These are phyloP conservation scores for Gilbertella persicaria DNA, from an alignment of 371 early-diverging fungal genomes.

Conservation along the genomic window DNA sequence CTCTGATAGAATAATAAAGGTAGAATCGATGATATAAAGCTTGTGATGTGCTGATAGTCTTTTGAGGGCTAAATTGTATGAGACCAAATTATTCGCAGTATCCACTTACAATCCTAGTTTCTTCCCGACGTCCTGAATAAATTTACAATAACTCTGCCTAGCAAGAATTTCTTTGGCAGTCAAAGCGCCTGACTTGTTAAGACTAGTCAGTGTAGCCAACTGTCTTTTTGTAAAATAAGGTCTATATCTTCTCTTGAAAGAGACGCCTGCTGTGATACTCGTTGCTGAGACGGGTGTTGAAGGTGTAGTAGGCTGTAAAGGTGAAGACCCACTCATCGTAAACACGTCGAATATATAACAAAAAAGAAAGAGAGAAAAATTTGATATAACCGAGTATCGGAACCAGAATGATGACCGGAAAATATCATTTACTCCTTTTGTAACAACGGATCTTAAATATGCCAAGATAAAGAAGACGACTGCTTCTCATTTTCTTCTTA, in stretches of 20 bases:
- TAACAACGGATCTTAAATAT: background rate
- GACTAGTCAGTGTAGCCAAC: slow-evolving; percentile 29
- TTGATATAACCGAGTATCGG: too few species aligned
- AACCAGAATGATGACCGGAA: too few species aligned
- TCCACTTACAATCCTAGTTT: slow-evolving; percentile 49
- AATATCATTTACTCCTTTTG: too few species aligned
- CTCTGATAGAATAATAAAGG: slow-evolving; percentile 60
- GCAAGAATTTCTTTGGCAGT: slow-evolving; percentile 31
- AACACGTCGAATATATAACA: background rate
- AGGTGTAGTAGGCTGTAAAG: slow-evolving; percentile 25
- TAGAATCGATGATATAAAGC: slow-evolving; percentile 72
- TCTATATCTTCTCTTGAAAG: slow-evolving; percentile 38
- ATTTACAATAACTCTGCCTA: slow-evolving; percentile 47
- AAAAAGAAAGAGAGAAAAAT: too few species aligned
- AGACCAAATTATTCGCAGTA: background rate
- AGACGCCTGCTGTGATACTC: slow-evolving; percentile 34
- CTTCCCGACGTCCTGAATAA: slow-evolving; percentile 51
- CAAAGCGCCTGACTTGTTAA: slow-evolving; percentile 27
- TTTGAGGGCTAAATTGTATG: slow-evolving; percentile 57
- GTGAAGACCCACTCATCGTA: slow-evolving; percentile 13
- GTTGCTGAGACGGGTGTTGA: slow-evolving; percentile 23
- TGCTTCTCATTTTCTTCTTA: background rate
- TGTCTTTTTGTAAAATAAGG: slow-evolving; percentile 51
- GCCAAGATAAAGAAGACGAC: background rate
- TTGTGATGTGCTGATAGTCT: slow-evolving; percentile 74